phyloP scores from a whole-genome alignment of 495 filamentous ascomycete genomes.

The Entonaema liquescens region DNA sequence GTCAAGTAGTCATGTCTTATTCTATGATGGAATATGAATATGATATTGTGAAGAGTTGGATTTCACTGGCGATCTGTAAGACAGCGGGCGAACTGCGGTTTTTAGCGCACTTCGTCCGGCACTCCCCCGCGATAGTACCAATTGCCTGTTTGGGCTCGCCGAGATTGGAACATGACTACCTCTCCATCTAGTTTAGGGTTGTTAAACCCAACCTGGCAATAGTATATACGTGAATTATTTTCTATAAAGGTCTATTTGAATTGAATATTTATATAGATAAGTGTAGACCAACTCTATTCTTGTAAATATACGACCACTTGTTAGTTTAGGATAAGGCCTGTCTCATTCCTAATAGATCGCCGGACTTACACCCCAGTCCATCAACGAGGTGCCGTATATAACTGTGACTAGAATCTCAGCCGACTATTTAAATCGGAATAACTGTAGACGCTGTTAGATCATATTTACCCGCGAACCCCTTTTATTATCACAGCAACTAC shows the following conservation, averaged over 20 bases:
- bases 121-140: neutral
- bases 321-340: neutral
- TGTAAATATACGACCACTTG: no score
- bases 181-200: neutral
- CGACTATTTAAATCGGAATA: constrained; percentile 52
- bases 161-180: neutral
- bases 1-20: no score
- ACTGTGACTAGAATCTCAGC: constrained; percentile 17
- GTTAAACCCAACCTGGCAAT: neutral
- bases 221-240: no score
- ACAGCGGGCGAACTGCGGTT: no score
- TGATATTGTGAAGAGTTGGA: neutral
- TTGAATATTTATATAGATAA: no score
- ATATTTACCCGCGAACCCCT: neutral
- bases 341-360: neutral
- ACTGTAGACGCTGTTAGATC: neutral
- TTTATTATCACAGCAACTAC: neutral
- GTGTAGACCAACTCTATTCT: no score
- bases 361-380: neutral
- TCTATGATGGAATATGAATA: no score
- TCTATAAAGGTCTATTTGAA: no score
- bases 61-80: neutral
- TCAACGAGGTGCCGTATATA: neutral
- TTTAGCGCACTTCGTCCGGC: no score
- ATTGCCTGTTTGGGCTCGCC: neutral